phyloP scores from a whole-genome alignment of 108 stramenopile species.

The Skeletonema menzelii region DNA sequence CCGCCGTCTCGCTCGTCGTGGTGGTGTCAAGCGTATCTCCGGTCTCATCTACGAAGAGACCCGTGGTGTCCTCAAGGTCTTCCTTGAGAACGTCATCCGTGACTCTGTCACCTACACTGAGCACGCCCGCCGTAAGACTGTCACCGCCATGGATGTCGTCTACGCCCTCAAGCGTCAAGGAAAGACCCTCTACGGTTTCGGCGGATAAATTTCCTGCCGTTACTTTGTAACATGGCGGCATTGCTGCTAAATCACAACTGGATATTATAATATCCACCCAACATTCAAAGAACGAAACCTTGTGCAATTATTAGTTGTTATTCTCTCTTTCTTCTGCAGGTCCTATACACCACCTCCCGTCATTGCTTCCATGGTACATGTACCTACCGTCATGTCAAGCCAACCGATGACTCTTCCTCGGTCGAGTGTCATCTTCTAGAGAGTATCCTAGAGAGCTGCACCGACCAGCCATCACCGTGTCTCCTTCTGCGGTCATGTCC shows the following conservation, averaged over 20 bases:
- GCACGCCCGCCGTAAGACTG: no score
- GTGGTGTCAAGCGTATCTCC: constrained; percentile 99
- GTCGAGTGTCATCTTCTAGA: no score
- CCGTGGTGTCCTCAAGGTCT: constrained; percentile 22
- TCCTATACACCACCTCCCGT: not conserved
- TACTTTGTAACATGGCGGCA: constrained; percentile 1
- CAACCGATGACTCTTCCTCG: no score
- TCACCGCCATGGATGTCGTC: not conserved
- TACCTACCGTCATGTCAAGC: not conserved
- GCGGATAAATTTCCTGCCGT: constrained; percentile 28
- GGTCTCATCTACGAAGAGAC: constrained; percentile 99
- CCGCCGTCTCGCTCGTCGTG: constrained; percentile 98
- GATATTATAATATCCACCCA: constrained; percentile 15
- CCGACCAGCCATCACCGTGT: no score
- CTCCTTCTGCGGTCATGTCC: no score
- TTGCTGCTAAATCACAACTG: not conserved
- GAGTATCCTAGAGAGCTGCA: no score
- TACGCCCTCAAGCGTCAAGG: constrained; percentile 22
- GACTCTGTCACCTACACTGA: no score
- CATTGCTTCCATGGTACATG: not conserved
- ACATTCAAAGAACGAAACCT: not conserved
- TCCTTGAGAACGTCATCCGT: no score
- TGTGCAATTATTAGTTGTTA: not conserved
- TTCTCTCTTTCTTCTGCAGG: not conserved
- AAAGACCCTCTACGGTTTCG: constrained; percentile 74